Evolutionary conservation across 108 stramenopile species (phyloP).

Genomic region (Chaetoceros muelleri): DNA sequence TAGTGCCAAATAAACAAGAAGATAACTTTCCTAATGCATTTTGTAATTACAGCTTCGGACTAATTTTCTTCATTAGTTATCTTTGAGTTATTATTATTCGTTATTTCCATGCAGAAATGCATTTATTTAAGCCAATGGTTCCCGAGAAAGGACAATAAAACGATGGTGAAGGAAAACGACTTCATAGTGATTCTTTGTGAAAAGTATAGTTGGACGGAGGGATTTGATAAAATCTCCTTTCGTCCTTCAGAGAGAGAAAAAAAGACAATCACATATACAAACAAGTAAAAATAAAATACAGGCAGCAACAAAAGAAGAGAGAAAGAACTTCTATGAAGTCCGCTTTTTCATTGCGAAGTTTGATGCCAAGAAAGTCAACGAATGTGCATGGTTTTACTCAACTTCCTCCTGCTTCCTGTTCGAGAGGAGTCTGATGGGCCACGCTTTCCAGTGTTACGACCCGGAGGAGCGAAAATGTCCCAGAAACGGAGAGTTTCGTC

Average conservation of each 20-base stretch:
- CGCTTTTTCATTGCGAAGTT: background rate
- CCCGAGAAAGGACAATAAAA: too few species aligned
- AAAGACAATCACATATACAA: background rate
- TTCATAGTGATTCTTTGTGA: too few species aligned
- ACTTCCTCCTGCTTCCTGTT: slow-evolving; percentile 32
- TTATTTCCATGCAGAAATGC: too few species aligned
- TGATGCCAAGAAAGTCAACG: slow-evolving; percentile 16
- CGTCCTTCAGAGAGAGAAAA: background rate
- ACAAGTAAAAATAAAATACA: background rate
- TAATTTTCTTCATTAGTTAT: too few species aligned
- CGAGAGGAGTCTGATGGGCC: slow-evolving; percentile 24
- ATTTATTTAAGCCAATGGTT: too few species aligned
- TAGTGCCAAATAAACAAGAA: slow-evolving; percentile 19
- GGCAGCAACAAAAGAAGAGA: background rate
- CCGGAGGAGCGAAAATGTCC: slow-evolving; percentile 88
- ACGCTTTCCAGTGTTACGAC: slow-evolving; percentile 26
- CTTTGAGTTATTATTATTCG: too few species aligned
- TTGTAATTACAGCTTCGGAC: too few species aligned
- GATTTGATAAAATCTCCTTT: background rate
- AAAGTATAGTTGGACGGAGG: background rate
- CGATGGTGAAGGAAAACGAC: too few species aligned
- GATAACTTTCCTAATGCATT: background rate
- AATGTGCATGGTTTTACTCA: slow-evolving; percentile 50
- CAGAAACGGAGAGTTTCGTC: slow-evolving; percentile 99
- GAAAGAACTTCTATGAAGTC: background rate